Evolutionary conservation across 768 basidiomycete species (phyloP).

Genomic region (Rhodotorula sphaerocarpa): DNA sequence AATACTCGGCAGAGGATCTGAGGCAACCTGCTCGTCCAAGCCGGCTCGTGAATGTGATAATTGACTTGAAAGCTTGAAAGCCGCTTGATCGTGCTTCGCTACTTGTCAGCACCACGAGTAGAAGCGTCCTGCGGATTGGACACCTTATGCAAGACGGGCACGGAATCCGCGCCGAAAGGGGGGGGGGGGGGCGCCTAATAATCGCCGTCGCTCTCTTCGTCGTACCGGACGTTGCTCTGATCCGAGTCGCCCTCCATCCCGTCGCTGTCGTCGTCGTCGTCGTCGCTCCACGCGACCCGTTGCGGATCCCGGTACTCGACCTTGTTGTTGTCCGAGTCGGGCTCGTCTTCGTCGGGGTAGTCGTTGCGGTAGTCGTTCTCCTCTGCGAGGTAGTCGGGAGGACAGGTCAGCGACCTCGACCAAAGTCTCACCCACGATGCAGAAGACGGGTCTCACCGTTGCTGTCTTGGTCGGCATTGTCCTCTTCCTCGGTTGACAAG

Average conservation of each 20-base stretch:
- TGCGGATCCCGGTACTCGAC: not conserved
- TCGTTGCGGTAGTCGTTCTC: slow-evolving; percentile 39
- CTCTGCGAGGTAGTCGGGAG: slow-evolving; percentile 13
- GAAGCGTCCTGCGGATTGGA: too few relatives aligned
- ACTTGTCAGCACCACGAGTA: too few relatives aligned
- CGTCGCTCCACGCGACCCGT: not conserved
- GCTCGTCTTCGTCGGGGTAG: slow-evolving; percentile 34
- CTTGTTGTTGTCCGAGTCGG: slow-evolving; percentile 1
- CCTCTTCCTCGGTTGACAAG: slow-evolving; percentile 25
- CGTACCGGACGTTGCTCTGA: not conserved
- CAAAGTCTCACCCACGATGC: not conserved
- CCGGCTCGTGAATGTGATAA: too few relatives aligned
- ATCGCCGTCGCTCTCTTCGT: not conserved
- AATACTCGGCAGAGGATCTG: too few relatives aligned
- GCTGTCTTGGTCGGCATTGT: slow-evolving; percentile 35
- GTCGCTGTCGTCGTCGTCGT: not conserved
- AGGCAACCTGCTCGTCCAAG: too few relatives aligned
- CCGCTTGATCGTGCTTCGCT: too few relatives aligned
- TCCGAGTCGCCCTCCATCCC: not conserved
- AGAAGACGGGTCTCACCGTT: slow-evolving; percentile 2
- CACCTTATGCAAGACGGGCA: too few relatives aligned
- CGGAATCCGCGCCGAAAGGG: too few relatives aligned
- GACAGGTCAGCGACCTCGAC: not conserved
- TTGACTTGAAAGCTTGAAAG: too few relatives aligned
- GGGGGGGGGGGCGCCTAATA: not conserved